Base-by-base conservation (phyloP, 352 stramenopile species). In the Peronospora destructor region DNA sequence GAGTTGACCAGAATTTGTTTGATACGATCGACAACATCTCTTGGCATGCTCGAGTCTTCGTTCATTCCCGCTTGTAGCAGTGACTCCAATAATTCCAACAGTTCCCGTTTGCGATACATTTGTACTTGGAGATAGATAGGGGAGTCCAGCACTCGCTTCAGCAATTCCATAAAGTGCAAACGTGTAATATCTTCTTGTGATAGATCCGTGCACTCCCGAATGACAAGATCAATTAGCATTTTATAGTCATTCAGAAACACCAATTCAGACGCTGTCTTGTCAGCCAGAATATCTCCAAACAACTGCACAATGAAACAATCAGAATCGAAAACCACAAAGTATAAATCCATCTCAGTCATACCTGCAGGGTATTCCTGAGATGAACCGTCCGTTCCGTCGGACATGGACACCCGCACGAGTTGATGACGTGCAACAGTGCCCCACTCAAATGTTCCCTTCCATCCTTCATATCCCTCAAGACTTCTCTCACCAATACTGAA, bases 221-320 rank as follows among this genome's bases (percentile, higher is more conserved):
- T 70, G 13, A 83, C 25, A 29, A 89, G 64, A 56, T 89, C 78
- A 4, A 89, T 39, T 29, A 89, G 51, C 28, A 89, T 51, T 45
- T 87, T 89, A 30, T 85, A 83, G 45, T 89, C 78, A 42, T 89
- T 89, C 13, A 84, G 28, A 48, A 82, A 89, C 30, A 89, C 54
- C 14, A 85, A 58, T 32, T 60, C 61, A 1, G 63, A 70, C 26
- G 73, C 68, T 25, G 58, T 42, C 14, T 68, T 43, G 45, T 85
- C 66, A 1, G 53, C 45, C 37, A 89, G 42, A 48, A 87, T 76
- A 38, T 85, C 73, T 1, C 58, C 55, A 45, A 84, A 64, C 17
- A 88, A 64, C 77, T 88, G 12, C 26, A 30, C 26, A 30, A 30
- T 30, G 4, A 11, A 32, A 11, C 28, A 32, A 32, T 32, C 12